These are phyloP conservation scores for Melanopsichium pennsylvanicum DNA, from an alignment of 1,284 basidiomycete genomes.

Conservation along the genomic window DNA sequence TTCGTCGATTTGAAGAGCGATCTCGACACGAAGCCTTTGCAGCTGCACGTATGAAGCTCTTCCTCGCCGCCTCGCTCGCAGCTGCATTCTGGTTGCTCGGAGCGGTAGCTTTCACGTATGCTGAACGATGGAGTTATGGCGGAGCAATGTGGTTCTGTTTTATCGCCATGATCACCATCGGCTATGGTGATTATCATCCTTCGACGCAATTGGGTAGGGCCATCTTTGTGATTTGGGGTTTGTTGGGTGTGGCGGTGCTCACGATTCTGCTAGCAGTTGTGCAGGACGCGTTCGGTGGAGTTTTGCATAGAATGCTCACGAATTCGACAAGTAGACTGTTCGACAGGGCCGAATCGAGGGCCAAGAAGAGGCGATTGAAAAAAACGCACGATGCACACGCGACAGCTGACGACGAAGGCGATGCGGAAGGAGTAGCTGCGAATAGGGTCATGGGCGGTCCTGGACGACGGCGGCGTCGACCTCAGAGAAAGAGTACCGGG, in stretches of 20 bases:
- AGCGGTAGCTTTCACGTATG: slow-evolving; percentile 71
- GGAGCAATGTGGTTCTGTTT: slow-evolving; percentile 74
- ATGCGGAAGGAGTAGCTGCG: not conserved
- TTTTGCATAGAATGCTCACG: slow-evolving; percentile 26
- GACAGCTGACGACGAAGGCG: not conserved
- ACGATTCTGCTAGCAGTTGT: slow-evolving; percentile 69
- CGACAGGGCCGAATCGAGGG: slow-evolving; percentile 17
- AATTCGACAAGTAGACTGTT: slow-evolving; percentile 30
- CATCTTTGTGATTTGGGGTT: slow-evolving; percentile 81
- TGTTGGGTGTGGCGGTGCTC: slow-evolving; percentile 65
- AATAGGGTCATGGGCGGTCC: not conserved
- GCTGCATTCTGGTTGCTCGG: slow-evolving; percentile 69
- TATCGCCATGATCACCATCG: slow-evolving; percentile 65
- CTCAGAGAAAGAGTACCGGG: slow-evolving; percentile 17
- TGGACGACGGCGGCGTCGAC: not conserved
- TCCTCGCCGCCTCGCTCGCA: slow-evolving; percentile 67
- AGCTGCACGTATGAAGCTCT: slow-evolving; percentile 22
- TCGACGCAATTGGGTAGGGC: slow-evolving; percentile 72
- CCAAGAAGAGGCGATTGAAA: slow-evolving; percentile 10
- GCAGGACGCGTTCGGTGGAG: slow-evolving; percentile 47
- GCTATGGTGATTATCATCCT: slow-evolving; percentile 44
- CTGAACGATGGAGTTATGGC: slow-evolving; percentile 71
- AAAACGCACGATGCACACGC: slow-evolving; percentile 1
- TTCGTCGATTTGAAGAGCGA: slow-evolving; percentile 26
- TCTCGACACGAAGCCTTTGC: slow-evolving; percentile 15